Evolutionary conservation across 2,329 filamentous ascomycete genomes (phyloP).

Genomic region (Exophiala sp.): DNA sequence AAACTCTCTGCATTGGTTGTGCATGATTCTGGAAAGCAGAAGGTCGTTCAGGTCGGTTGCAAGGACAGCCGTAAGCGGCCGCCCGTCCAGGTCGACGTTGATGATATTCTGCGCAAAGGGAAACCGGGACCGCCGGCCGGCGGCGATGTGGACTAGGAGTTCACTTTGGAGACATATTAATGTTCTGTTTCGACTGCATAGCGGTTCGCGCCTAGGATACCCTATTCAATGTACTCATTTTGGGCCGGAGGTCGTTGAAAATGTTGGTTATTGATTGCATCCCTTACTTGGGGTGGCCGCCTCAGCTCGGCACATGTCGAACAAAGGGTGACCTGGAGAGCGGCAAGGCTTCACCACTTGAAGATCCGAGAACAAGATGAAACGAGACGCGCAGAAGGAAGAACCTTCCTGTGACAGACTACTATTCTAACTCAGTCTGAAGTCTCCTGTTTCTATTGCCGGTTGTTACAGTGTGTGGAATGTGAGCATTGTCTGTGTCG

Average conservation of each 20-base stretch:
- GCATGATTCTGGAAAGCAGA: constrained; percentile 47
- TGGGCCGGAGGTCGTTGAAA: background rate
- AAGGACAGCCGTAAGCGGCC: constrained; percentile 6
- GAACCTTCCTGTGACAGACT: no score
- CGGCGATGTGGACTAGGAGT: background rate
- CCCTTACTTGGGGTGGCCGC: background rate
- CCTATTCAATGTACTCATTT: background rate
- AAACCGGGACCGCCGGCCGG: background rate
- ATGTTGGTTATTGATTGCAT: background rate
- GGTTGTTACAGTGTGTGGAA: constrained; percentile 1
- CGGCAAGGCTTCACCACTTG: background rate
- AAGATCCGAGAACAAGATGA: background rate
- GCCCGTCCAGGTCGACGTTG: constrained; percentile 7
- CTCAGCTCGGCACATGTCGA: no score
- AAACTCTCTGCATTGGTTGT: constrained; percentile 72
- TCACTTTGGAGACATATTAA: background rate
- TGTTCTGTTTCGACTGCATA: background rate
- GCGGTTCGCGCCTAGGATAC: background rate
- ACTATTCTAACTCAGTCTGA: no score
- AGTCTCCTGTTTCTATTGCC: background rate
- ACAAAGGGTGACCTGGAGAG: no score
- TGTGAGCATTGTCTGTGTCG: constrained; percentile 2
- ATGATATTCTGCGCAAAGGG: constrained; percentile 14
- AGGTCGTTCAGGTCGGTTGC: constrained; percentile 41
- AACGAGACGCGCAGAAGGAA: no score